These are phyloP conservation scores for Talaromyces wortmannii DNA, from an alignment of 495 filamentous ascomycete species.

Conservation along the genomic window DNA sequence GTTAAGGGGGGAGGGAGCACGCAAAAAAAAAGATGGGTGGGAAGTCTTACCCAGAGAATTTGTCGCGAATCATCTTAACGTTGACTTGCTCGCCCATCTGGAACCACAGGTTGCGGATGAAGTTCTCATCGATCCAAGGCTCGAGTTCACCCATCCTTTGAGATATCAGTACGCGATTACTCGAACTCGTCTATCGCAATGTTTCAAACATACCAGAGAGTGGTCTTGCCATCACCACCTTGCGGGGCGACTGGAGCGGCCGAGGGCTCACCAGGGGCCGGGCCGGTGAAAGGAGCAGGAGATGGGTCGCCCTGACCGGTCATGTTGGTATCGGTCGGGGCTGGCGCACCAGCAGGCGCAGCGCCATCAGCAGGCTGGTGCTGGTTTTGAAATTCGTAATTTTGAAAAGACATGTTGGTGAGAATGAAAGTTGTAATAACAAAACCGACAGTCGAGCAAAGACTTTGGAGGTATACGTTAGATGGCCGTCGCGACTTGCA, in stretches of 20 bases:
- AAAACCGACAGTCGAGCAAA: constrained; percentile 23
- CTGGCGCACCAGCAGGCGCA: constrained; percentile 45
- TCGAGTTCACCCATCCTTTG: constrained; percentile 97
- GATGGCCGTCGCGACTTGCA: constrained; percentile 5
- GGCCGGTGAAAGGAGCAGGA: constrained; percentile 46
- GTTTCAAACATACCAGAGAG: constrained; percentile 61
- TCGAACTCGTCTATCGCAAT: background rate
- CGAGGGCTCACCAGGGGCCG: constrained; percentile 43
- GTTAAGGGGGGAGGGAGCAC: background rate
- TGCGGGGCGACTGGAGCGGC: constrained; percentile 47
- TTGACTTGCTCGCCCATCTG: constrained; percentile 89
- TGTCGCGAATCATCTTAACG: constrained; percentile 99
- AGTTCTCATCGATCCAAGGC: constrained; percentile 98
- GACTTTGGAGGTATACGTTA: background rate
- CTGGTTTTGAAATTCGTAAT: constrained; percentile 52
- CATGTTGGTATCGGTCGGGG: constrained; percentile 44
- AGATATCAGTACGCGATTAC: background rate
- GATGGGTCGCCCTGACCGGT: constrained; percentile 48
- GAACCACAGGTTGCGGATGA: constrained; percentile 90
- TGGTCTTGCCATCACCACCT: constrained; percentile 67
- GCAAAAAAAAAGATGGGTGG: background rate
- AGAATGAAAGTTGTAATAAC: constrained; percentile 17
- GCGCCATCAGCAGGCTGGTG: constrained; percentile 32
- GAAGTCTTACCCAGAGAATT: constrained; percentile 89
- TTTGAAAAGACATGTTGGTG: constrained; percentile 50